A percentile compares a stretch with the other conserved stretches of the same genome.
These are phyloP conservation scores for Microdochium paspali DNA, from an alignment of 2,329 filamentous ascomycete species.

Conservation along the genomic window DNA sequence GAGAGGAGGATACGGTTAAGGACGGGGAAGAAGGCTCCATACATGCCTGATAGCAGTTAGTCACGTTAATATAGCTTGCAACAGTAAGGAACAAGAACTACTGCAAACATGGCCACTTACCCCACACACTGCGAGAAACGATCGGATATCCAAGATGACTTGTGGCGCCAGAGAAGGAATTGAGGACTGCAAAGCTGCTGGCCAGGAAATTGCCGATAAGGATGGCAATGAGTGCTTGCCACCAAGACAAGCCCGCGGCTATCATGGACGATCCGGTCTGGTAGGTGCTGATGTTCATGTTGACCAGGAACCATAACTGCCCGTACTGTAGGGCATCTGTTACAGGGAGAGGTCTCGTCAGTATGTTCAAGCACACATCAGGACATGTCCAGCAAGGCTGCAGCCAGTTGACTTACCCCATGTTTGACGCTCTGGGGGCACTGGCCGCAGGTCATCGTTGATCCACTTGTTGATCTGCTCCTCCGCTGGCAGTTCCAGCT, in stretches of 20 bases:
- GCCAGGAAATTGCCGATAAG: constrained; percentile 16
- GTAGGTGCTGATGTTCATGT: constrained; percentile 15
- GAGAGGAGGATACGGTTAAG: constrained; percentile 12
- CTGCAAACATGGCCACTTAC: neutral
- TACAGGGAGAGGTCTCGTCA: neutral
- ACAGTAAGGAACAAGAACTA: neutral
- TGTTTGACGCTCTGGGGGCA: neutral
- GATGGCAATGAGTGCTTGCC: constrained; percentile 20
- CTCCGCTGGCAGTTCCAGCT: neutral
- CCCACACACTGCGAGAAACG: neutral
- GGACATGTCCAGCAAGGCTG: too few species aligned
- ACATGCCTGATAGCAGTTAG: too few species aligned
- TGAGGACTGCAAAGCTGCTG: constrained; percentile 15
- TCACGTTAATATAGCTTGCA: neutral
- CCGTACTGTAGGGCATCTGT: neutral
- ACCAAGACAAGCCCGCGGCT: constrained; percentile 20
- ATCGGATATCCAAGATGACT: neutral
- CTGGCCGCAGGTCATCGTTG: neutral
- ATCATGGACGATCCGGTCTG: constrained; percentile 17
- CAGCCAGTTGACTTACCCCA: too few species aligned
- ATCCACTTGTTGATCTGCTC: neutral
- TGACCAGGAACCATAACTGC: constrained; percentile 9
- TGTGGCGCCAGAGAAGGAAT: constrained; percentile 13
- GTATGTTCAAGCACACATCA: neutral
- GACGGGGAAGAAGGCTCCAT: constrained; percentile 9